Base-by-base conservation (phyloP, 352 stramenopile genomes). In the Chrysophaeum taylorii region DNA sequence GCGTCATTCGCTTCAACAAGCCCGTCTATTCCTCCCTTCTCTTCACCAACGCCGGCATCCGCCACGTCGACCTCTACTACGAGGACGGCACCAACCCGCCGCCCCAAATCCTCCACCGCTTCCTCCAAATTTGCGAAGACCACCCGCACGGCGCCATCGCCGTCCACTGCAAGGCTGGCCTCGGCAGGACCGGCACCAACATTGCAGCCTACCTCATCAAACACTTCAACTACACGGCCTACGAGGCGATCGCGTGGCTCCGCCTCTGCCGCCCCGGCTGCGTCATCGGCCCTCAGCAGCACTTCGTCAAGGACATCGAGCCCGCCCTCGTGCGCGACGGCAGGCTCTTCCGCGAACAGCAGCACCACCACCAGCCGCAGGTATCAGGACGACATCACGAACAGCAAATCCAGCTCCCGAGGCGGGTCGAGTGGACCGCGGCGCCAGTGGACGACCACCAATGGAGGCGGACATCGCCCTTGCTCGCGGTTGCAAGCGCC, bases 161-260 rank as follows among this genome's bases (percentile, higher is more conserved):
- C 0, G 89, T 94, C 66, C 89, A 95, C 70, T 95, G 89, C 79
- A 95, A 94, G 72, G 89, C 88, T 27, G 89, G 89, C 4, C 79
- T 95, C 16, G 89, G 89, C 5, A 81, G 88, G 36, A 94, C 89
- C 0, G 89, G 88, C 18, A 95, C 88, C 12, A 90, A 86, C 76
- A 94, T 95, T 61, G 87, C 84, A 53, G 84, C 84, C 16, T 95
- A 93, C 73, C 84, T 94, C 76, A 95, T 95, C 82, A 92, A 93
- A 75, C 84, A 93, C 70, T 85, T 87, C 7, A 73, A 71, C 25
- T 92, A 92, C 67, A 85, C 85, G 29, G 85, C 87, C 0, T 78
- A 87, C 27, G 87, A 95, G 71, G 81, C 83, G n/a, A 94, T 95
- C 64, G 89, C 84, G 0, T 95, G 87, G 85, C 74, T 92, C 38